phyloP scores from a whole-genome alignment of 1,284 basidiomycete genomes.

The Kwoniella shivajii region DNA sequence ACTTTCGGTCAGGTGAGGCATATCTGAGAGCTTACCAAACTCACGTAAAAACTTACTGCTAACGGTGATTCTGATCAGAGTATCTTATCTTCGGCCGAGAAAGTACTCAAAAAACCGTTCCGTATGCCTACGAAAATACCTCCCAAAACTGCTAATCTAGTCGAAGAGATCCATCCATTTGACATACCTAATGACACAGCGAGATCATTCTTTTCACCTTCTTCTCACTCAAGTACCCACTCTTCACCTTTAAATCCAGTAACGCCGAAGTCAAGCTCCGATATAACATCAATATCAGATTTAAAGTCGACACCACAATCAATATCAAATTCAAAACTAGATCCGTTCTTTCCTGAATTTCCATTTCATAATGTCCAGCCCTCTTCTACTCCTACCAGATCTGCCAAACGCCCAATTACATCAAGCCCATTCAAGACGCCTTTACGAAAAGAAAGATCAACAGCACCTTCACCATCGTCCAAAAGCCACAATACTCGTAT shows the following conservation, averaged over 20 bases:
- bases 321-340: background rate
- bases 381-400: background rate
- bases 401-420: background rate
- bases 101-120: constrained; percentile 47
- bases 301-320: too few relatives aligned
- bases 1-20: constrained; percentile 25
- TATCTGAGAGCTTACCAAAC: too few relatives aligned
- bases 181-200: background rate
- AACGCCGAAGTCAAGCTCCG: too few relatives aligned
- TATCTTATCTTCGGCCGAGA: constrained; percentile 22
- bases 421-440: constrained; percentile 39
- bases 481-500: background rate
- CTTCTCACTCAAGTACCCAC: background rate
- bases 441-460: constrained; percentile 5
- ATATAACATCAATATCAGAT: too few relatives aligned
- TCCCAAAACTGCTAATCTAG: background rate
- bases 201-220: background rate
- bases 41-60: too few relatives aligned
- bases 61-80: constrained; percentile 13
- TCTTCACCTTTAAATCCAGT: background rate
- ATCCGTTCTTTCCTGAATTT: constrained; percentile 2
- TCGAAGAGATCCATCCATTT: background rate
- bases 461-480: constrained; percentile 12
- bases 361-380: background rate
- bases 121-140: constrained; percentile 25